Percentiles rank a stretch among this genome's conserved stretches.
phyloP scores from a whole-genome alignment of 225 moss, liverwort and hornwort genomes.

The Takakia lepidozioides region DNA sequence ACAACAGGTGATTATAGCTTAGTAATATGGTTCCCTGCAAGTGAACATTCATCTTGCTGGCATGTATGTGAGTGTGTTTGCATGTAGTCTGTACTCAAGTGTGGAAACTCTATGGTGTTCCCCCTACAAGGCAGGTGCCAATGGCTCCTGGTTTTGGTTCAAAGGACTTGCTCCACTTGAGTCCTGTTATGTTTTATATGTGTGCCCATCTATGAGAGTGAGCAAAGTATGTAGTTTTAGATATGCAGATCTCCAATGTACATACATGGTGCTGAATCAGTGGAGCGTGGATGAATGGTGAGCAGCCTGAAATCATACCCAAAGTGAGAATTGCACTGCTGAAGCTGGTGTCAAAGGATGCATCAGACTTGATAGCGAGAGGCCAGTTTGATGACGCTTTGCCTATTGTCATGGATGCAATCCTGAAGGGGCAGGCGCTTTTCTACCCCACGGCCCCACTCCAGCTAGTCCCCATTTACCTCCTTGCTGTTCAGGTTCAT shows the following conservation, averaged over 20 bases:
- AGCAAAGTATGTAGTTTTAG: background rate
- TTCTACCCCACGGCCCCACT: slow-evolving; percentile 63
- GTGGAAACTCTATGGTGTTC: background rate
- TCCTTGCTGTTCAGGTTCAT: slow-evolving; percentile 72
- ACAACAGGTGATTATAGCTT: no score
- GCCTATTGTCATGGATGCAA: slow-evolving; percentile 69
- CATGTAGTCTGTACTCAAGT: background rate
- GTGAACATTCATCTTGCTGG: no score
- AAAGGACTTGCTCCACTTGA: background rate
- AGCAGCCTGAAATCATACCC: slow-evolving; percentile 50
- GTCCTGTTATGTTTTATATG: background rate
- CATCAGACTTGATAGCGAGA: slow-evolving; percentile 33
- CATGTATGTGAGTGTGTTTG: background rate
- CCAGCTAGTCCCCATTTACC: slow-evolving; percentile 62
- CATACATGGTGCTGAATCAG: no score
- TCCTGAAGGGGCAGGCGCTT: slow-evolving; percentile 50
- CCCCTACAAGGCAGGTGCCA: no score
- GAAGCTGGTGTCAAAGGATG: slow-evolving; percentile 47
- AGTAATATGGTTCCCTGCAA: no score
- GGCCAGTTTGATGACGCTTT: slow-evolving; percentile 60
- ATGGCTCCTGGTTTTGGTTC: no score
- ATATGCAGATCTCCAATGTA: background rate
- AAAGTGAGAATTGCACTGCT: slow-evolving; percentile 53
- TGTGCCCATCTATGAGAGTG: background rate
- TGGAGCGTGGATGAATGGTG: background rate